Evolutionary conservation across 768 basidiomycete genomes (phyloP).

Genomic region (Pilatotrama ljubarskyi): DNA sequence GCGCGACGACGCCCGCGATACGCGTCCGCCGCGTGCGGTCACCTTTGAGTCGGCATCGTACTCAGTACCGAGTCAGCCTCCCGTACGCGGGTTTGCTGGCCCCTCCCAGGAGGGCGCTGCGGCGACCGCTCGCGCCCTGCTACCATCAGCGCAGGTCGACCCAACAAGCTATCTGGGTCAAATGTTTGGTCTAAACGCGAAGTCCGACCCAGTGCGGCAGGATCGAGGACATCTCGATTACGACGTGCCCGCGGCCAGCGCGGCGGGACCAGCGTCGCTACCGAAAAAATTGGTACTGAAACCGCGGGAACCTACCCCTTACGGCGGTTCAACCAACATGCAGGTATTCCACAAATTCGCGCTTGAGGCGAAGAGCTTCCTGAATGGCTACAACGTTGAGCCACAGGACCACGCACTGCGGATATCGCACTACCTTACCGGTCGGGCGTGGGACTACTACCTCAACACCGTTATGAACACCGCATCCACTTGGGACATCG

Average conservation of each 20-base stretch:
- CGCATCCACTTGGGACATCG: neutral
- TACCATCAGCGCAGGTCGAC: slow-evolving; percentile 1
- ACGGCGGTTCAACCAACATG: neutral
- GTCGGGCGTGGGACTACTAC: neutral
- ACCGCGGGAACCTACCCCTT: neutral
- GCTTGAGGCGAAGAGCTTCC: neutral
- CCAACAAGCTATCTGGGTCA: slow-evolving; percentile 4
- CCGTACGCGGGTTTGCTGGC: neutral
- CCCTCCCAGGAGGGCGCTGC: neutral
- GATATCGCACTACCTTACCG: neutral
- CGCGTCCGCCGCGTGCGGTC: neutral
- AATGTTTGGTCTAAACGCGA: neutral
- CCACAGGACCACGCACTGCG: neutral
- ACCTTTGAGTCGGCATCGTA: neutral
- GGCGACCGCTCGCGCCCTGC: neutral
- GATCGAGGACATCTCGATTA: neutral
- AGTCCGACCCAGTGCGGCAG: neutral
- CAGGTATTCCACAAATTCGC: slow-evolving; percentile 10
- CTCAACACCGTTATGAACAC: neutral
- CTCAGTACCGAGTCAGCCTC: neutral
- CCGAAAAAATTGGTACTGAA: neutral
- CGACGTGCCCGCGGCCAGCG: neutral
- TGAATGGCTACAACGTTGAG: neutral
- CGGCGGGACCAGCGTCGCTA: neutral
- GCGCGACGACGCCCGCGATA: too few relatives aligned